A percentile compares a stretch with the other conserved stretches of the same genome.
These are phyloP conservation scores for Epipyxis sp. DNA, from an alignment of 108 stramenopile species.

Conservation along the genomic window DNA sequence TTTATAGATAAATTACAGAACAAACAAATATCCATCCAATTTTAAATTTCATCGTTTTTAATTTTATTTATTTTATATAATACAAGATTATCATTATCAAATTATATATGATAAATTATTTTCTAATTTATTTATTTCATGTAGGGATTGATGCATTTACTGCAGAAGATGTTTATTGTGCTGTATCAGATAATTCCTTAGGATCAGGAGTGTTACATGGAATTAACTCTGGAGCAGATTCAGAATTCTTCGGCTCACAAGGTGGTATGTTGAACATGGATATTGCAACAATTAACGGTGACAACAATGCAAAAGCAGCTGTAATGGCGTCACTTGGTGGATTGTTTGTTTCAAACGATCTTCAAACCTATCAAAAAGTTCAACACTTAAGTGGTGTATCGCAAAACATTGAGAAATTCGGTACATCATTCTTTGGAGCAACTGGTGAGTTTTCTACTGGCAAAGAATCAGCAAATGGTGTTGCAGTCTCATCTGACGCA, in stretches of 20 bases:
- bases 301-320: not conserved
- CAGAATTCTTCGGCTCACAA: not conserved
- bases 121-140: no score
- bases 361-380: not conserved
- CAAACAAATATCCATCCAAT: no score
- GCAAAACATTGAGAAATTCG: constrained; percentile 1
- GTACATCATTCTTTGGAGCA: not conserved
- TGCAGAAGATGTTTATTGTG: not conserved
- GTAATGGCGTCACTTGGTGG: not conserved
- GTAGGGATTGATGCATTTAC: not conserved
- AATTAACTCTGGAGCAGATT: not conserved
- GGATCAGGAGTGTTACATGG: not conserved
- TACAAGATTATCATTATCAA: no score
- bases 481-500: not conserved
- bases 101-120: no score
- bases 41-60: no score
- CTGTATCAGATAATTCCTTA: constrained; percentile 4
- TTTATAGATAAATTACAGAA: no score
- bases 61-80: no score
- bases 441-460: constrained; percentile 13
- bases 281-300: not conserved
- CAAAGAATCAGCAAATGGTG: not conserved
- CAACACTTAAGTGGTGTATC: not conserved
- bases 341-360: not conserved
- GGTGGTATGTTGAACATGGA: constrained; percentile 14